A percentile compares a stretch with the other conserved stretches of the same genome.
phyloP scores from a whole-genome alignment of 257 asterid species.

The Penstemon davidsonii region DNA sequence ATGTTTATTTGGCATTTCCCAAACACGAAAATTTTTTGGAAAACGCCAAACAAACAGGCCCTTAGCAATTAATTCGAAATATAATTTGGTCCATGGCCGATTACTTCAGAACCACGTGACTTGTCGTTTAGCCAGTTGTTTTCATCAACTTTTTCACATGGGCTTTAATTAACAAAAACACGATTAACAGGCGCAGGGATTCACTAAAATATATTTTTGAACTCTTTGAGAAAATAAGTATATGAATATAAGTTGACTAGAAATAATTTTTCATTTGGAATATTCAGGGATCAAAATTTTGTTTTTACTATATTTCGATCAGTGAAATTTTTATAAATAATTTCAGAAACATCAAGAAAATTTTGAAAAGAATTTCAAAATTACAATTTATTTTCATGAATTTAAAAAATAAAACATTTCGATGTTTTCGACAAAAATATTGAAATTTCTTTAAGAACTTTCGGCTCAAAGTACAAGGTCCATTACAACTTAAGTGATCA shows the following conservation, averaged over 20 bases:
- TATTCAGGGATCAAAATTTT: no score
- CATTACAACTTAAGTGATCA: no score
- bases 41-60: no score
- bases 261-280: no score
- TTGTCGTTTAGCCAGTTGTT: conserved; percentile 8
- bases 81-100: background rate
- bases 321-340: background rate
- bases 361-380: background rate
- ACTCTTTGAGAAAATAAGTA: background rate
- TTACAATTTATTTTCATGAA: background rate
- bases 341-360: background rate
- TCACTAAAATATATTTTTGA: background rate
- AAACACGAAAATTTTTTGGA: no score
- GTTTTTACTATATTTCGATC: no score
- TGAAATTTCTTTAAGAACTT: no score
- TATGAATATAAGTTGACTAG: background rate
- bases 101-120: conserved; percentile 15
- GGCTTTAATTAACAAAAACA: background rate
- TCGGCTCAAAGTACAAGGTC: no score
- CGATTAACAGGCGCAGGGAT: background rate
- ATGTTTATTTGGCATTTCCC: no score
- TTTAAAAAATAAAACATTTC: no score
- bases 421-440: no score
- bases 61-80: background rate
- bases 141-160: conserved; percentile 17